Conservation (phyloP, 805 yeast genomes). For the Yamadazyma phyllophila region DNA sequence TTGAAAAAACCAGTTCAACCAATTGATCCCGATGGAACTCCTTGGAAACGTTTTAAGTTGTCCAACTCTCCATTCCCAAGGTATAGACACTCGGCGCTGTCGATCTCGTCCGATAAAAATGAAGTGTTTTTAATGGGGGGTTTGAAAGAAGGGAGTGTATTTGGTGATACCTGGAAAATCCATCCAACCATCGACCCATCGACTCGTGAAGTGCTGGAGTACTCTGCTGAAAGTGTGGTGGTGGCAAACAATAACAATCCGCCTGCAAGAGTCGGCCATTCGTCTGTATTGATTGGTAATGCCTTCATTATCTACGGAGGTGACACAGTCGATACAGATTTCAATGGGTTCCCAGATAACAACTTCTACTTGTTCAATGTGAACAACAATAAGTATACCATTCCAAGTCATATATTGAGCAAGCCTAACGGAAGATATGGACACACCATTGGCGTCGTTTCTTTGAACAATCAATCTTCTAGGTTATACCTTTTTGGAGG, state of each 20-base stretch:
- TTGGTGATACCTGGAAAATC: conserved; percentile 93
- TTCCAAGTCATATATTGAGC: conserved; percentile 42
- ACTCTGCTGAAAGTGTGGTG: conserved; percentile 32
- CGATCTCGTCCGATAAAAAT: conserved; percentile 71
- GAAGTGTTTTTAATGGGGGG: conserved; percentile 94
- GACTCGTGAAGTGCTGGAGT: conserved; percentile 20
- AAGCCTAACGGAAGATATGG: conserved; percentile 95
- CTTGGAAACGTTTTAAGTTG: conserved; percentile 67
- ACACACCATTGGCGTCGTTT: conserved; percentile 79
- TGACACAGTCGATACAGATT: conserved; percentile 82
- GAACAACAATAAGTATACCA: conserved; percentile 43
- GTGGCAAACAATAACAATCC: conserved; percentile 74
- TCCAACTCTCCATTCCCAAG: conserved; percentile 88
- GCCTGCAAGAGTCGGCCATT: conserved; percentile 96
- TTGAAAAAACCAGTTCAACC: conserved; percentile 6
- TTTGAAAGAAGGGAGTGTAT: conserved; percentile 83
- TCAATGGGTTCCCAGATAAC: conserved; percentile 78
- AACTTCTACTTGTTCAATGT: conserved; percentile 80
- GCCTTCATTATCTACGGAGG: conserved; percentile 97
- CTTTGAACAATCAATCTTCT: conserved; percentile 43
- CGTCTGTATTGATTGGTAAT: conserved; percentile 86
- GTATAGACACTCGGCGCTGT: conserved; percentile 87
- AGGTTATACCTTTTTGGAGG: conserved; percentile 89
- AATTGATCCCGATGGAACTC: conserved; percentile 31
- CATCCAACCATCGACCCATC: conserved; percentile 41